Evolutionary conservation across 306 rosid species (phyloP).

Genomic region (cucumber (Cucumis sativus)): Cucumber_9930_V3 NC_026657.2:33719001-33719500

Average conservation of each 20-base stretch:
- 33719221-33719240: neutral
- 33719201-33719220: neutral
- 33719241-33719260: neutral
- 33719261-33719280: neutral
- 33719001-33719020: neutral
- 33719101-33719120: neutral
- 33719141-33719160: neutral
- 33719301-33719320: neutral
- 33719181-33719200: neutral
- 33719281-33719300: neutral
- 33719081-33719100: neutral
- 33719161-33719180: neutral
- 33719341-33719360: neutral
- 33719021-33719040: neutral
- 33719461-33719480: neutral
- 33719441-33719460: neutral
- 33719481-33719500: too few relatives aligned
- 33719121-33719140: neutral
- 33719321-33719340: neutral
- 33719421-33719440: neutral
- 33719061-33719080: neutral
- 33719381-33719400: neutral
- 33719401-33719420: neutral
- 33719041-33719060: neutral
- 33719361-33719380: neutral